phyloP scores from a whole-genome alignment of 2,329 filamentous ascomycete species.

The Monosporascus ibericus region DNA sequence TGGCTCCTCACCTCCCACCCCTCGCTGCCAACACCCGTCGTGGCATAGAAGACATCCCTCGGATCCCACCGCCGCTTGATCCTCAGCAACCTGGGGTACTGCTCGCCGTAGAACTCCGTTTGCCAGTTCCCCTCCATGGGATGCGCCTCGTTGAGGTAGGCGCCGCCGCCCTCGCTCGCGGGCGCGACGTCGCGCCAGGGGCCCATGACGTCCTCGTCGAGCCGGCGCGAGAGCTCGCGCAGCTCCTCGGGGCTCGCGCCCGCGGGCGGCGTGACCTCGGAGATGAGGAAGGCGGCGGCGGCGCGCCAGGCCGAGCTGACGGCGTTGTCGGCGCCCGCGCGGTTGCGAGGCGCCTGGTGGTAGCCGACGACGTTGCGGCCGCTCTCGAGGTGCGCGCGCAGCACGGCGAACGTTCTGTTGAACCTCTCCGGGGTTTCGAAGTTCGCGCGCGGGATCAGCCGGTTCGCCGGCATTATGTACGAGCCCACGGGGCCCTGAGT shows the following conservation, averaged over 20 bases:
- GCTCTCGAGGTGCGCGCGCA: constrained; percentile 20
- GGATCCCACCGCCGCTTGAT: constrained; percentile 38
- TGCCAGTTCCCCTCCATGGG: constrained; percentile 26
- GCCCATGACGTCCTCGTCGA: constrained; percentile 19
- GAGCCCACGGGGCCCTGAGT: constrained; percentile 15
- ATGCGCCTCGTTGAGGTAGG: constrained; percentile 35
- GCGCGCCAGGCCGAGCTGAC: constrained; percentile 26
- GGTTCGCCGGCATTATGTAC: constrained; percentile 24
- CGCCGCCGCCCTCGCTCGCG: constrained; percentile 13
- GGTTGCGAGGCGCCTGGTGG: constrained; percentile 8
- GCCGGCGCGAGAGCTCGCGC: constrained; percentile 15
- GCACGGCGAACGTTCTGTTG: constrained; percentile 16
- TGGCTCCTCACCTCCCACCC: constrained; percentile 25
- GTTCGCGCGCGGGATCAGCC: constrained; percentile 31
- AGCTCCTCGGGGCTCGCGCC: constrained; percentile 9
- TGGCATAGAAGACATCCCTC: constrained; percentile 30
- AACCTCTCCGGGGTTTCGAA: constrained; percentile 26
- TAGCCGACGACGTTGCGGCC: constrained; percentile 18
- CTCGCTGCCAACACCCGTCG: constrained; percentile 34
- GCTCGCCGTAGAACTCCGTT: constrained; percentile 27
- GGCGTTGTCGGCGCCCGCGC: constrained; percentile 19
- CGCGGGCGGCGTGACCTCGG: constrained; percentile 13
- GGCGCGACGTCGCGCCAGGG: constrained; percentile 14
- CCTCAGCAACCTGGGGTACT: constrained; percentile 22
- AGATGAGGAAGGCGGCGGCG: constrained; percentile 11